Evolutionary conservation across 352 stramenopile species (phyloP).

Genomic region (Globisporangium camurandrum): DNA sequence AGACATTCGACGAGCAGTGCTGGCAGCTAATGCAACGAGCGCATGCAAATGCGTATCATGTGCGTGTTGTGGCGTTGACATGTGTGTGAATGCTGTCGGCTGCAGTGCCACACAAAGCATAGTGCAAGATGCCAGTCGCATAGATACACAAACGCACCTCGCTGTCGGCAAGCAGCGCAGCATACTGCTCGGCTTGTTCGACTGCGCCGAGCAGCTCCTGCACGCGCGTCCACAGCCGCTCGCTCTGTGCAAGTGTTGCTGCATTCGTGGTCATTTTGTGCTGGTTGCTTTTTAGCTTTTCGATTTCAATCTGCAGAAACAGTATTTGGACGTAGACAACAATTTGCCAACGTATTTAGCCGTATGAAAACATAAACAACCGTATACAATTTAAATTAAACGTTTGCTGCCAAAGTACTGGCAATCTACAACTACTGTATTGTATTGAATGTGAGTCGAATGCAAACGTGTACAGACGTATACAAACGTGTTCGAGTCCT

Average conservation of each 20-base stretch:
- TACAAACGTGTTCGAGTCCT: neutral
- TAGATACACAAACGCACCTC: neutral
- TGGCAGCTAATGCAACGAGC: slow-evolving; percentile 1
- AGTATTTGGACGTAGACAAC: too few relatives aligned
- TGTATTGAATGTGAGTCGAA: too few relatives aligned
- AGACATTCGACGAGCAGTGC: slow-evolving; percentile 5
- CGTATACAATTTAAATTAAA: too few relatives aligned
- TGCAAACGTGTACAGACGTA: neutral
- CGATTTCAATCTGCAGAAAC: neutral
- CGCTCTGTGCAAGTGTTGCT: neutral
- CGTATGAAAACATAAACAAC: too few relatives aligned
- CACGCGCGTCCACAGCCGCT: slow-evolving; percentile 6
- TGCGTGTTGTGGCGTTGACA: neutral
- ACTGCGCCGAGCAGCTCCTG: slow-evolving; percentile 3
- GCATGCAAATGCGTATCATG: neutral
- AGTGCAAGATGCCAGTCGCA: too few relatives aligned
- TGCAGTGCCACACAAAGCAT: too few relatives aligned
- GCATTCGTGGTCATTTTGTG: neutral
- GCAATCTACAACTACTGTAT: too few relatives aligned
- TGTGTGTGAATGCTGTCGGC: too few relatives aligned
- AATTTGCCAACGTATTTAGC: too few relatives aligned
- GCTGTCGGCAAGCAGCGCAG: slow-evolving; percentile 1
- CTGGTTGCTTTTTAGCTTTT: neutral
- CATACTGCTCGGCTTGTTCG: neutral
- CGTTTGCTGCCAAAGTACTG: too few relatives aligned